Evolutionary conservation across 345 rosid genomes (phyloP), one percentile per base, ranked within the genome.

Genomic region (Cardiospermum halicacabum): DNA sequence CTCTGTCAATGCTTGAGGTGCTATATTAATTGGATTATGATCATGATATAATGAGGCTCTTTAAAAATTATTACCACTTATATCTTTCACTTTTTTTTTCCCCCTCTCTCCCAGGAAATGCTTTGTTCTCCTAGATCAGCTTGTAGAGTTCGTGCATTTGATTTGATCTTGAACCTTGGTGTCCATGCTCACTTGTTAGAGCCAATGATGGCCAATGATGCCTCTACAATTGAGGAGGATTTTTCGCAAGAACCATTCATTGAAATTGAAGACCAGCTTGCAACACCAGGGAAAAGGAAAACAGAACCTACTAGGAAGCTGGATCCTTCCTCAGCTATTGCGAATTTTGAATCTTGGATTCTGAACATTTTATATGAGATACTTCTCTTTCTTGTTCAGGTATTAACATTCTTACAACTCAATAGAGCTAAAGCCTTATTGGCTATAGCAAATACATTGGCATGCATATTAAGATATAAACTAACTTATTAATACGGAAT

Each of bases 361-460:
- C 74, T 94, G 60, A 87, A 84, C 71, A 94, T 94, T 75, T 75
- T 94, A 67, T 83, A 82, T 70, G 97, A 91, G 77, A 83, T 85
- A 69, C 96, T 94, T 71, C 94, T 94, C 62, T 86, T 87, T 75
- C 93, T 94, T 53, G 96, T 94, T 77, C 99, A 91, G 99, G 99
- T 94, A 78, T 59, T 32, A 55, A 28, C 65, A 19, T 43, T 32
- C 34, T 56, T 62, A 53, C n/a, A n/a, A n/a, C 22, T 25, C n/a
- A 13, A 22, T 31, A 27, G 58, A 37, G 45, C 15, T 32, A 28
- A n/a, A 18, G 10, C 15, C 34, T 13, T 15, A 37, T 15, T 51
- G 32, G 58, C n/a, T 50, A 25, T 32, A 22, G 25, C 26, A 25
- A 53, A n/a, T n/a, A n/a, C n/a, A n/a, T n/a, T n/a, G n/a, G n/a